These are phyloP conservation scores for Saturnispora gosingensis DNA, from an alignment of 805 yeast genomes.

Conservation along the genomic window DNA sequence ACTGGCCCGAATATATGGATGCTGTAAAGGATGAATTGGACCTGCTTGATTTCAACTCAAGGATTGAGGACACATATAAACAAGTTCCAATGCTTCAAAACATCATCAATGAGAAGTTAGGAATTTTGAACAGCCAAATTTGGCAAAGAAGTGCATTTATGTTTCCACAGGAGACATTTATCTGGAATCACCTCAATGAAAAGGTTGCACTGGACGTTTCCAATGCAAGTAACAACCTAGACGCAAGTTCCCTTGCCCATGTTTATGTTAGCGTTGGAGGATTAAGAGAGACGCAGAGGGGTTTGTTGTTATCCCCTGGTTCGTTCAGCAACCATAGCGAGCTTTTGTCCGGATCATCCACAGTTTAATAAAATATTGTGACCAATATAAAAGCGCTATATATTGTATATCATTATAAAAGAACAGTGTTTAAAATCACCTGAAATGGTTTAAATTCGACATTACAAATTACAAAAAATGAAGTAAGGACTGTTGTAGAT, in stretches of 20 bases:
- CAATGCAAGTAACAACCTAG: constrained; percentile 38
- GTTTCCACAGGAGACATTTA: constrained; percentile 58
- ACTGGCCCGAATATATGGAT: constrained; percentile 44
- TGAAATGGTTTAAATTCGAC: too few relatives aligned
- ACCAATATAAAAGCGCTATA: background rate
- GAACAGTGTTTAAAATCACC: background rate
- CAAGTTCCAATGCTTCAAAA: constrained; percentile 52
- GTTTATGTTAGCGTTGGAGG: constrained; percentile 41
- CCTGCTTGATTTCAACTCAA: constrained; percentile 36
- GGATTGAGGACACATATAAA: constrained; percentile 39
- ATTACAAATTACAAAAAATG: too few relatives aligned
- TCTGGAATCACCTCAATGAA: constrained; percentile 61
- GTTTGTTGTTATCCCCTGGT: constrained; percentile 27
- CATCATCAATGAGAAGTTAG: constrained; percentile 38
- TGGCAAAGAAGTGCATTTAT: constrained; percentile 69
- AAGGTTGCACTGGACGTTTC: constrained; percentile 54
- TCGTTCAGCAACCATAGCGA: background rate
- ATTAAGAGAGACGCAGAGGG: constrained; percentile 53
- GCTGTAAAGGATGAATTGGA: constrained; percentile 61
- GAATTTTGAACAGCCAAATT: constrained; percentile 13
- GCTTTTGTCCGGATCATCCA: background rate
- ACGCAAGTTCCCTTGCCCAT: constrained; percentile 42
- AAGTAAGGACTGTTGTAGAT: too few relatives aligned
- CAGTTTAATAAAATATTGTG: background rate
- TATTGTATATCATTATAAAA: too few relatives aligned